phyloP scores from a whole-genome alignment of 768 basidiomycete species.

The Leccinum subgranulosum region DNA sequence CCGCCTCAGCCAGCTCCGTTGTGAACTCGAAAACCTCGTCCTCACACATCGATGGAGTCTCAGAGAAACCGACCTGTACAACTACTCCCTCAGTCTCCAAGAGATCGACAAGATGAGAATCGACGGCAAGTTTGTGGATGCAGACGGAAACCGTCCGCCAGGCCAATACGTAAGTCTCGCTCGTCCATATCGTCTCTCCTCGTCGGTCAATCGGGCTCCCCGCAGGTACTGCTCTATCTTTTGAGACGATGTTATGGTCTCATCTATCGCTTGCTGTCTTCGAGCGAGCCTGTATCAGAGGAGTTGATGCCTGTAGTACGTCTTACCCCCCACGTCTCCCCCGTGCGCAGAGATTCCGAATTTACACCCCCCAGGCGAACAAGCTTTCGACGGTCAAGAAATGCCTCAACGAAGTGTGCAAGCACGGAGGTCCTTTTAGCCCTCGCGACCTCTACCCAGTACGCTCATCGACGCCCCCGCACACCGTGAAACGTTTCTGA shows the following conservation, averaged over 20 bases:
- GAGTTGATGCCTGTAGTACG: slow-evolving; percentile 94
- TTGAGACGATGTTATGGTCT: slow-evolving; percentile 94
- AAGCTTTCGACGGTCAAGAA: slow-evolving; percentile 96
- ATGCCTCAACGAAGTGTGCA: slow-evolving; percentile 92
- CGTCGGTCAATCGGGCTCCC: neutral
- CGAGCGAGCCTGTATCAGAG: slow-evolving; percentile 96
- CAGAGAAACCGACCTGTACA: slow-evolving; percentile 90
- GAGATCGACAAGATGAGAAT: slow-evolving; percentile 98
- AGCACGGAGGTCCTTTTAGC: slow-evolving; percentile 91
- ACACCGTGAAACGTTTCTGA: slow-evolving; percentile 2
- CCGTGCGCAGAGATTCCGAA: neutral
- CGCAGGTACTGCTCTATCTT: slow-evolving; percentile 86
- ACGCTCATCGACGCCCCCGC: slow-evolving; percentile 29
- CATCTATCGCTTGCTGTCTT: slow-evolving; percentile 89
- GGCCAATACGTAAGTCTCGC: slow-evolving; percentile 83
- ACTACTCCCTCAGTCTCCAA: slow-evolving; percentile 88
- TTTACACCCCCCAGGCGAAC: slow-evolving; percentile 63
- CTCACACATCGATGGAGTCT: slow-evolving; percentile 97
- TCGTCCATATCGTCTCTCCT: neutral
- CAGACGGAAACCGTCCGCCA: slow-evolving; percentile 85
- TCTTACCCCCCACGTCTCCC: slow-evolving; percentile 6
- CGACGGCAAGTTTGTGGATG: slow-evolving; percentile 95
- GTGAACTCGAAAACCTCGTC: slow-evolving; percentile 86
- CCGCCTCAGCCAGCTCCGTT: slow-evolving; percentile 78
- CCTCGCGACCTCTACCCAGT: slow-evolving; percentile 93